Percentiles rank a stretch among this genome's conserved stretches.
Evolutionary conservation across 768 basidiomycete species (phyloP).

Genomic region (Fistulinella prunicolor): DNA sequence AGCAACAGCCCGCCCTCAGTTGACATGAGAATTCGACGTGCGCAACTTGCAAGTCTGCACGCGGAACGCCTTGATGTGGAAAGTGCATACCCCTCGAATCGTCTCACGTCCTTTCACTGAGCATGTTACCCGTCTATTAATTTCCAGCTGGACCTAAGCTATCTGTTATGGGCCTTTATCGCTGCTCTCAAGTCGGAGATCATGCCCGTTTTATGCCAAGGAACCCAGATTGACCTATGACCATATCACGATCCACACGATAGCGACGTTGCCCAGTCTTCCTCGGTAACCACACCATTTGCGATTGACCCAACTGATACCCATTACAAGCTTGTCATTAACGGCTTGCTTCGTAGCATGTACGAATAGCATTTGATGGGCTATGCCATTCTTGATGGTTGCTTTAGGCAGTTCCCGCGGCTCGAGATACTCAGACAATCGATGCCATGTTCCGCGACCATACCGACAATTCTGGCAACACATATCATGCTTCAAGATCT

Average conservation of each 20-base stretch:
- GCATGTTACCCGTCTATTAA: slow-evolving; percentile 17
- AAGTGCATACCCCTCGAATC: too few species aligned
- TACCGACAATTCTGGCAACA: slow-evolving; percentile 55
- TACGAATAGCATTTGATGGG: slow-evolving; percentile 58
- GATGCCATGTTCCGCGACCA: slow-evolving; percentile 62
- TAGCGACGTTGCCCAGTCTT: slow-evolving; percentile 39
- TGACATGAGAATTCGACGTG: too few species aligned
- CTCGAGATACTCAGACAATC: slow-evolving; percentile 74
- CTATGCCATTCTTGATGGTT: slow-evolving; percentile 17
- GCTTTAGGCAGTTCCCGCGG: slow-evolving; percentile 55
- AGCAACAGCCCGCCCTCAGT: too few species aligned
- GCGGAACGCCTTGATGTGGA: too few species aligned
- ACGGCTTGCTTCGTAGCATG: slow-evolving; percentile 48
- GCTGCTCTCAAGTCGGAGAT: slow-evolving; percentile 54
- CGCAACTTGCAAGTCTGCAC: too few species aligned
- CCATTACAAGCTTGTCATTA: slow-evolving; percentile 38
- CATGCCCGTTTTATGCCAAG: slow-evolving; percentile 28
- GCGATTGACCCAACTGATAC: slow-evolving; percentile 25
- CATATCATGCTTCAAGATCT: slow-evolving; percentile 73
- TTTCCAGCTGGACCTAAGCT: slow-evolving; percentile 34
- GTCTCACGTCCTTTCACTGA: too few species aligned
- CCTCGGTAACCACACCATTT: slow-evolving; percentile 42
- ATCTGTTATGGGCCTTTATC: slow-evolving; percentile 52
- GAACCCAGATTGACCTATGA: slow-evolving; percentile 16
- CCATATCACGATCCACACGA: slow-evolving; percentile 57